Percentiles rank a stretch among this genome's conserved stretches.
Evolutionary conservation across 1,139 yeast species (phyloP).

Genomic region (Nematodospora anomalae): DNA sequence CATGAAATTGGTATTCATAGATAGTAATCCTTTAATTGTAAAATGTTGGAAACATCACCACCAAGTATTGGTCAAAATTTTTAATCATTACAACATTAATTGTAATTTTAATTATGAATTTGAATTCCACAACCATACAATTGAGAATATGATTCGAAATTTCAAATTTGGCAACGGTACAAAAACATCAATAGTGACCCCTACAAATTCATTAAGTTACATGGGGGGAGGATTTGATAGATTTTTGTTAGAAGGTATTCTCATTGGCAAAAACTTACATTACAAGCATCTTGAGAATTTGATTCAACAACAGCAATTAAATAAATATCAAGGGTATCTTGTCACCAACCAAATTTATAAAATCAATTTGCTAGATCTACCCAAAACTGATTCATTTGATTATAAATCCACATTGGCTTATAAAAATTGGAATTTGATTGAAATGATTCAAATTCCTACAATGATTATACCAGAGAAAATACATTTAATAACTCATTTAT

Average conservation of each 20-base stretch:
- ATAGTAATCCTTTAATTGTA: conserved; percentile 14
- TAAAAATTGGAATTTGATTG: conserved; percentile 13
- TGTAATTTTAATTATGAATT: conserved; percentile 6
- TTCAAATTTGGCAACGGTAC: conserved; percentile 5
- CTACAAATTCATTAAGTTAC: conserved; percentile 26
- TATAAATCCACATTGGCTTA: conserved; percentile 10
- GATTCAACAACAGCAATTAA: conserved; percentile 18
- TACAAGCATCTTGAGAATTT: conserved; percentile 17
- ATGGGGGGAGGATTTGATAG: conserved; percentile 33
- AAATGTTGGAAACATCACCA: conserved; percentile 15
- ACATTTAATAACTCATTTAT: conserved; percentile 12
- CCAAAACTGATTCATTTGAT: conserved; percentile 8
- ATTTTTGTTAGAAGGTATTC: conserved; percentile 20
- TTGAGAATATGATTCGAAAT: conserved; percentile 11
- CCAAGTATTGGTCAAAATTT: conserved; percentile 6
- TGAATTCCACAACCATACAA: conserved; percentile 10
- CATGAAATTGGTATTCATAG: conserved; percentile 14
- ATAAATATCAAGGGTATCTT: conserved; percentile 20
- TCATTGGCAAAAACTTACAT: conserved; percentile 10
- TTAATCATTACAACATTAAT: conserved; percentile 7
- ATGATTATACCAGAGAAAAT: conserved; percentile 19
- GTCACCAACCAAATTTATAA: conserved; percentile 20
- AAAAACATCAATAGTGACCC: conserved; percentile 20
- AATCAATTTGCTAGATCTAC: conserved; percentile 11
- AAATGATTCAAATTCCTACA: conserved; percentile 17